phyloP scores from a whole-genome alignment of 2,329 filamentous ascomycete species.

The Diaporthe ampelina region DNA sequence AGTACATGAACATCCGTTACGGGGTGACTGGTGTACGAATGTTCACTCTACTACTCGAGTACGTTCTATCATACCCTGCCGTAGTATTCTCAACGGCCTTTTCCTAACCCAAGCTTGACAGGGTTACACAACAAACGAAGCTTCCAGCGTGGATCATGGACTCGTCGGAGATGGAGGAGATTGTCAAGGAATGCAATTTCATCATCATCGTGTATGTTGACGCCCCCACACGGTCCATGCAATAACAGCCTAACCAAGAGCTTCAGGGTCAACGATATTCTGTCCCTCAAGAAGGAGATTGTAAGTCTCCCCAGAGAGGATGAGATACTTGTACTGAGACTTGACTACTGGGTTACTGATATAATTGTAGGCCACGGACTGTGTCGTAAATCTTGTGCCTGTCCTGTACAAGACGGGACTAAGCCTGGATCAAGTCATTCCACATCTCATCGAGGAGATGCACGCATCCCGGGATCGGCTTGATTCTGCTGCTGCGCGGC shows the following conservation, averaged over 20 bases:
- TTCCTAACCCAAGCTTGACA: neutral
- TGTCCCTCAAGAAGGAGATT: slow-evolving; percentile 46
- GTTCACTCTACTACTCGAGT: slow-evolving; percentile 43
- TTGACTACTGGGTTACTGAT: neutral
- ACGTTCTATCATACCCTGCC: neutral
- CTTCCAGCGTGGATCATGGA: slow-evolving; percentile 43
- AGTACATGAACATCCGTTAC: slow-evolving; percentile 42
- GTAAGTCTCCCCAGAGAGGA: slow-evolving; percentile 23
- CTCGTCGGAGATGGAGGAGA: slow-evolving; percentile 41
- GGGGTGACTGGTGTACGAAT: slow-evolving; percentile 44
- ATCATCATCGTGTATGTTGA: slow-evolving; percentile 44
- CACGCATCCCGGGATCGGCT: slow-evolving; percentile 40
- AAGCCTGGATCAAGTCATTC: slow-evolving; percentile 29
- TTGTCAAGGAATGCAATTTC: slow-evolving; percentile 42
- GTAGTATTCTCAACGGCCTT: neutral
- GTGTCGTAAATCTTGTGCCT: slow-evolving; percentile 43
- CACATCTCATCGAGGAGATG: slow-evolving; percentile 35
- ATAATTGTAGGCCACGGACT: slow-evolving; percentile 41
- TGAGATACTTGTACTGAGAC: neutral
- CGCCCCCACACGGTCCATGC: rapidly evolving
- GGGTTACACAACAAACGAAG: slow-evolving; percentile 36
- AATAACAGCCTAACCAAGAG: neutral
- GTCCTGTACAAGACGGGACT: slow-evolving; percentile 41
- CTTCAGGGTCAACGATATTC: slow-evolving; percentile 43
- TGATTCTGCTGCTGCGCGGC: slow-evolving; percentile 26